phyloP scores from a whole-genome alignment of 148 eudicot species.

The Nyssa sinensis region DNA sequence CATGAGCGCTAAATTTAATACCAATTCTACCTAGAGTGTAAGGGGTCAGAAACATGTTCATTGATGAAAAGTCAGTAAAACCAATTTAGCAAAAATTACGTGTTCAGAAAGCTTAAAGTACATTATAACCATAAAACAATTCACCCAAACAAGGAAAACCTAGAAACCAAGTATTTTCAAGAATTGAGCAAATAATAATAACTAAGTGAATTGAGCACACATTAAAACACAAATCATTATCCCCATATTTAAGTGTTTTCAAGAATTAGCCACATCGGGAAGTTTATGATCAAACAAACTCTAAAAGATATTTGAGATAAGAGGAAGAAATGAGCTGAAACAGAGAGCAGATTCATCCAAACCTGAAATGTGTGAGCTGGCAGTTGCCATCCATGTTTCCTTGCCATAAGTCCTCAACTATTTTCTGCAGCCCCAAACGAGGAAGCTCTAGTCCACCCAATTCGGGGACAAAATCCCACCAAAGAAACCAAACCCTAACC shows the following conservation, averaged over 20 bases:
- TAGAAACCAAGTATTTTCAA: neutral
- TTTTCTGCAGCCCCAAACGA: neutral
- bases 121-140: neutral
- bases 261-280: neutral
- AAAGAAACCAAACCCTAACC: neutral
- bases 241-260: neutral
- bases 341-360: conserved; percentile 5
- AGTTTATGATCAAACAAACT: neutral
- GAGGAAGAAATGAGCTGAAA: neutral
- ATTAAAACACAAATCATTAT: neutral
- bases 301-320: neutral
- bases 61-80: neutral
- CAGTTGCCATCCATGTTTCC: conserved; percentile 96
- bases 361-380: conserved; percentile 99
- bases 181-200: neutral
- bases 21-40: neutral
- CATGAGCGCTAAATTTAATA: neutral
- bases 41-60: neutral
- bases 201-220: neutral
- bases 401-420: conserved; percentile 55
- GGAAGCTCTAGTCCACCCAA: neutral
- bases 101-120: neutral
- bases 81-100: neutral
- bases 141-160: neutral
- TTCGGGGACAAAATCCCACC: neutral